Evolutionary conservation across 2,329 filamentous ascomycete species (phyloP).

Genomic region (Xylaria digitata): DNA sequence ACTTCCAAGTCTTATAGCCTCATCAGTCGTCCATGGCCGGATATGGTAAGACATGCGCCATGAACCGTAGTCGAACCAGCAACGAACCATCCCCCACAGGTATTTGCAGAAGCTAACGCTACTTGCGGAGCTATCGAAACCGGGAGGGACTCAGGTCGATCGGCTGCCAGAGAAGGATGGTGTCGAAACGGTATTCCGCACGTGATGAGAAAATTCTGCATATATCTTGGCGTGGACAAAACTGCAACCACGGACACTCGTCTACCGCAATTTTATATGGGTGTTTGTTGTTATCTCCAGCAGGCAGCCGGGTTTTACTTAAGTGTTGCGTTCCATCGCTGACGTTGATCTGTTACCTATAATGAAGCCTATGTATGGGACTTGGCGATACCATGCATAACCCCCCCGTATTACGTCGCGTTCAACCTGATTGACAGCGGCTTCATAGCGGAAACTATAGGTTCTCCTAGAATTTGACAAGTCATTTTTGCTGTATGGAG

Average conservation of each 20-base stretch:
- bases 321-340: constrained; percentile 34
- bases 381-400: constrained; percentile 29
- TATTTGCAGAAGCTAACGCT: constrained; percentile 24
- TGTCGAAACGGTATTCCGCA: constrained; percentile 18
- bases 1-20: constrained; percentile 4
- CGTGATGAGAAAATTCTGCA: constrained; percentile 16
- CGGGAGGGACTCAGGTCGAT: constrained; percentile 14
- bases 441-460: constrained; percentile 25
- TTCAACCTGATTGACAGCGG: constrained; percentile 33
- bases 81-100: constrained; percentile 17
- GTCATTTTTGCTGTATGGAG: constrained; percentile 27
- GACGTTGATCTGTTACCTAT: constrained; percentile 33
- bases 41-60: constrained; percentile 27
- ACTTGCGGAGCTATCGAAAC: constrained; percentile 10
- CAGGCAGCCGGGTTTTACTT: constrained; percentile 30
- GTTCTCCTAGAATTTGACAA: constrained; percentile 19
- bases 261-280: constrained; percentile 11
- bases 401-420: constrained; percentile 22
- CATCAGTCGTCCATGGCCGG: constrained; percentile 9
- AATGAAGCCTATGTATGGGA: constrained; percentile 32
- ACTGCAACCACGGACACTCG: constrained; percentile 9
- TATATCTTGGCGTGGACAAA: constrained; percentile 14
- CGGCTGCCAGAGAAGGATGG: constrained; percentile 8
- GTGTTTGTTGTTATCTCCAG: constrained; percentile 28
- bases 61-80: constrained; percentile 19